Evolutionary conservation across 768 basidiomycete genomes (phyloP).

Genomic region (Auriscalpium microsporum): DNA sequence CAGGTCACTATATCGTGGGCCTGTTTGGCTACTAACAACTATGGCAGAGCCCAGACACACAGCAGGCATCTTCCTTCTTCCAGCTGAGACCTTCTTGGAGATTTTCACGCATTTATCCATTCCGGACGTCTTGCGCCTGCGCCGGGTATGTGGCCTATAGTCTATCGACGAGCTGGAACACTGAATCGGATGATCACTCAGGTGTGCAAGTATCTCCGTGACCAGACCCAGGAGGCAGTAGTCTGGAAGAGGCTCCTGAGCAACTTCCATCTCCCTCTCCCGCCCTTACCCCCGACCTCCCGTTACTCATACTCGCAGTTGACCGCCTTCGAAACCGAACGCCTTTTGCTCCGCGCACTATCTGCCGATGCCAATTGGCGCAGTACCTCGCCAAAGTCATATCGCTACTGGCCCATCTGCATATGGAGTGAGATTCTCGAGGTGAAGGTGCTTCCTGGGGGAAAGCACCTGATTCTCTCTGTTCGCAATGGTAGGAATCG

Average conservation of each 20-base stretch:
- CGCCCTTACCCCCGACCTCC: constrained; percentile 11
- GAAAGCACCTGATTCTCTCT: constrained; percentile 12
- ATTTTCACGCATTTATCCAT: constrained; percentile 11
- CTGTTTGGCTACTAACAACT: too few species aligned
- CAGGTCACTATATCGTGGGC: too few species aligned
- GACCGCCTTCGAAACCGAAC: constrained; percentile 14
- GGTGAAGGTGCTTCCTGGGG: constrained; percentile 15
- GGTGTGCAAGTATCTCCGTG: constrained; percentile 11
- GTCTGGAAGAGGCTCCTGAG: constrained; percentile 14
- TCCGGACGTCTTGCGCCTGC: constrained; percentile 13
- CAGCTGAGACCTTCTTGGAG: constrained; percentile 12
- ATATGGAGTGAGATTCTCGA: constrained; percentile 7
- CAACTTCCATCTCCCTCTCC: constrained; percentile 11
- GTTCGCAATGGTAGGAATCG: constrained; percentile 3
- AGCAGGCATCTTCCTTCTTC: background rate
- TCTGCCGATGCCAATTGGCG: constrained; percentile 16
- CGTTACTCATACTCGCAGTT: constrained; percentile 9
- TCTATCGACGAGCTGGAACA: background rate
- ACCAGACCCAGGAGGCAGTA: constrained; percentile 11
- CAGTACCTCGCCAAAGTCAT: constrained; percentile 8
- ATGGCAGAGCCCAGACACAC: too few species aligned
- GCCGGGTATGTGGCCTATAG: constrained; percentile 1
- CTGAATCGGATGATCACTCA: background rate
- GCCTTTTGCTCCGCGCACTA: constrained; percentile 10
- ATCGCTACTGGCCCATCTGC: constrained; percentile 6